Base-by-base conservation (phyloP, 2,329 filamentous ascomycete species). In the Phoma sp. region DNA sequence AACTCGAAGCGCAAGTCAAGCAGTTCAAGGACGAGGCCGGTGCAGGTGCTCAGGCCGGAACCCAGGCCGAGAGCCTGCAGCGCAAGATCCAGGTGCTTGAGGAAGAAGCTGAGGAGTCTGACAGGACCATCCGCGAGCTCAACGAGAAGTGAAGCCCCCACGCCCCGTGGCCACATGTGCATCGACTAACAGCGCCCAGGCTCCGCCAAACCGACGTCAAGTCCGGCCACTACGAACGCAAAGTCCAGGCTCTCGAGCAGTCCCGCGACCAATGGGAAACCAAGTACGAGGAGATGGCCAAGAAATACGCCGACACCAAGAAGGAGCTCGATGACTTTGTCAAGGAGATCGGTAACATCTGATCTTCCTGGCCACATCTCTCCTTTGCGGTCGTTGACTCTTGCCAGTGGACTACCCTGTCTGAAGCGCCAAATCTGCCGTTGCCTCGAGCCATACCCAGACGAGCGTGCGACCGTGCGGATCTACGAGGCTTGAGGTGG, bases 181-280 rank as follows among this genome's bases (percentile, higher is more conserved):
- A 12, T 12, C 17, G 27, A 17, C 51, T 55, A 31, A 52, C 40
- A 36, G 40, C 32, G 24, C 48, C 41, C 49, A 99, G 95, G 83
- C 91, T 98, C 75, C 93, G 95, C 78, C 93, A 96, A 83, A 97
- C 95, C 81, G 95, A 99, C 78, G 92, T 98, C 82, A 98, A 98
- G 85, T 93, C 94, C 74, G 95, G 94, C 72, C 94, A 99, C 84
- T 98, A 94, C 81, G 95, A 99, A 84, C 95, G 95, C 81, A 98
- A 98, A 85, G 95, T 98, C 69, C 92, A 97, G 80, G 94, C 95
- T 72, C 88, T 97, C 74, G 95, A 99, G 82, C 84, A 86, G 74
- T 87, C 93, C 77, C 90, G 91, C 72, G 92, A 97, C 80, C 87
- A 93, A 79, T 97, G 93, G 93, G 95, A 98, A 84, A 77, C 84